A percentile compares a stretch with the other conserved stretches of the same genome.
These are phyloP conservation scores for Aspergillus indologenus DNA, from an alignment of 495 filamentous ascomycete genomes.

Conservation along the genomic window DNA sequence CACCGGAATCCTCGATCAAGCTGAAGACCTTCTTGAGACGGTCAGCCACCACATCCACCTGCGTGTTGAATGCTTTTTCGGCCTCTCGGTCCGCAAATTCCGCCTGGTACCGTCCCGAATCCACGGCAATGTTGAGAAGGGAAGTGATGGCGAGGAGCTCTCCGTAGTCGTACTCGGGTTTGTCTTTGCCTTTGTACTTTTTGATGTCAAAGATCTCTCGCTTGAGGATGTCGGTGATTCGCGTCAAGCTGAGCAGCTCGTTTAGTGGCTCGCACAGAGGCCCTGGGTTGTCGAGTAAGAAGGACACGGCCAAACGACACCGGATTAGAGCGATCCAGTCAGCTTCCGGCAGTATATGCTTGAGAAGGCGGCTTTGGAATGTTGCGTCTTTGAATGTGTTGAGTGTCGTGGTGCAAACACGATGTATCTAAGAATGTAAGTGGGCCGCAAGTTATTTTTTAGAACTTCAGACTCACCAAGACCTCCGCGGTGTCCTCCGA, in stretches of 20 bases:
- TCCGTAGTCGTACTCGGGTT: slow-evolving; percentile 60
- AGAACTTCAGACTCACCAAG: slow-evolving; percentile 23
- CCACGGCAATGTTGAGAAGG: slow-evolving; percentile 72
- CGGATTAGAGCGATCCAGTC: slow-evolving; percentile 59
- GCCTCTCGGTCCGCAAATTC: slow-evolving; percentile 30
- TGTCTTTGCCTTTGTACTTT: slow-evolving; percentile 22
- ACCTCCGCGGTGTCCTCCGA: slow-evolving; percentile 28
- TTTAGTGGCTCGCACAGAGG: slow-evolving; percentile 44
- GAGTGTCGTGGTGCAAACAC: slow-evolving; percentile 53
- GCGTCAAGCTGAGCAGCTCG: slow-evolving; percentile 47
- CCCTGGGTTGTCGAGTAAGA: slow-evolving; percentile 54
- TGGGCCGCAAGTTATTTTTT: background rate
- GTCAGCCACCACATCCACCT: slow-evolving; percentile 63
- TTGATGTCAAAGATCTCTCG: slow-evolving; percentile 48
- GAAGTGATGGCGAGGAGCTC: slow-evolving; percentile 59
- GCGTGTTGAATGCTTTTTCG: slow-evolving; percentile 58
- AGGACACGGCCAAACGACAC: slow-evolving; percentile 69
- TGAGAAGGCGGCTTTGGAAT: slow-evolving; percentile 59
- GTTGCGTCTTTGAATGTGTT: slow-evolving; percentile 44
- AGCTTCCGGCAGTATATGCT: slow-evolving; percentile 53
- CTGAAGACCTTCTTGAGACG: slow-evolving; percentile 64
- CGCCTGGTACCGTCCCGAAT: slow-evolving; percentile 49
- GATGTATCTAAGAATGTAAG: slow-evolving; percentile 45
- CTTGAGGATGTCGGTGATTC: slow-evolving; percentile 51
- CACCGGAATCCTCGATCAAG: slow-evolving; percentile 70